Evolutionary conservation across 306 rosid genomes (phyloP), one percentile per base, ranked within the genome.

Genomic region (Fragaria vesca): DNA sequence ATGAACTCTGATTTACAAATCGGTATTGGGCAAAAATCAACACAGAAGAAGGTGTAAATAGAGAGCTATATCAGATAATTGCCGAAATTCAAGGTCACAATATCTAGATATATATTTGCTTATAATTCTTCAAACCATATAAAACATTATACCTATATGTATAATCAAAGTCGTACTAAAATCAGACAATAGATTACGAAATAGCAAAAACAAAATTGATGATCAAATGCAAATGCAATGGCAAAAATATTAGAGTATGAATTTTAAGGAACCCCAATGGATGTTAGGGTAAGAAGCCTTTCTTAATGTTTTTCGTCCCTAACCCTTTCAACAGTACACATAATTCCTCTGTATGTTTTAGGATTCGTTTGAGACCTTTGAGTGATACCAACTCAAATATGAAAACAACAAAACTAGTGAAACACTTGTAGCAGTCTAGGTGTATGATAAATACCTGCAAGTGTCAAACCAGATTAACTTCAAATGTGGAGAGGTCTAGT

Each of bases 401-500:
- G 77, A 32, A 57, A 73, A 21, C 16, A 74, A 65, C 48, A 26
- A 4, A 30, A 43, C 34, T 28, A 68, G 68, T 73, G 38, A 36
- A 6, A 30, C 24, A 72, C 42, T 72, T 48, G 20, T 48, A 62
- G 52, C 65, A 69, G 71, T 42, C 62, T 73, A 78, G 36, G 70
- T 61, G 71, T 17, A 66, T 48, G 16, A 60, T 45, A 77, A 79
- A 30, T 85, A 89, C 94, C 92, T 82, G 67, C 78, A 58, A 48
- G 45, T 70, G 60, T 85, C 83, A 91, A 83, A 82, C 81, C 87
- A 91, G 86, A 85, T 85, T 81, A 61, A 78, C 88, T 42, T 88
- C 97, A 52, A 88, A 88, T 69, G 81, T 81, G 20, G 79, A 75
- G 48, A 75, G 78, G 50, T 75, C 71, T 62, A 75, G 71, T n/a